phyloP scores from a whole-genome alignment of 148 eudicot genomes.

The Cornus controversa region DNA sequence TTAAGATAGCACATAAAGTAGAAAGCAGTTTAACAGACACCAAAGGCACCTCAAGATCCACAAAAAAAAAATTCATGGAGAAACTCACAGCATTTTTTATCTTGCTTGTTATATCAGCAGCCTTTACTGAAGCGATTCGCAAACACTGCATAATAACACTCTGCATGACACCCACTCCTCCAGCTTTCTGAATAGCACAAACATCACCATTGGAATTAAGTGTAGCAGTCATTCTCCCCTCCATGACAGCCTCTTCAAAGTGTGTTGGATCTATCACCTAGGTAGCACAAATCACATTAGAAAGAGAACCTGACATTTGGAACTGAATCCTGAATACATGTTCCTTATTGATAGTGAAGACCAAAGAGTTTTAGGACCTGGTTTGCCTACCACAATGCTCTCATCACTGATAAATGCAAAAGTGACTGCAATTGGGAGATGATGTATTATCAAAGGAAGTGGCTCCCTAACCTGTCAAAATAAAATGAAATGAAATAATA shows the following conservation, averaged over 20 bases:
- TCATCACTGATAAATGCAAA: constrained; percentile 71
- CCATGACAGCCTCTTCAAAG: constrained; percentile 81
- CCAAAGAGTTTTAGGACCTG: not conserved
- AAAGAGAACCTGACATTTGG: not conserved
- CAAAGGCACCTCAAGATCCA: not conserved
- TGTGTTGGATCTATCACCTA: constrained; percentile 89
- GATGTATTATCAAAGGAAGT: constrained; percentile 74
- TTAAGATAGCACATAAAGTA: too few relatives aligned
- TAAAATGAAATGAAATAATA: not conserved
- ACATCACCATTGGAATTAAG: constrained; percentile 81
- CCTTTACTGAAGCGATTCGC: constrained; percentile 77
- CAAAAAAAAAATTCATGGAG: not conserved
- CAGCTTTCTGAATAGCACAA: constrained; percentile 93
- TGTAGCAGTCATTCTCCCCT: constrained; percentile 76
- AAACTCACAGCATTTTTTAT: constrained; percentile 71
- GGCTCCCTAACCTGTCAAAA: constrained; percentile 76
- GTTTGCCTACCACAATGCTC: constrained; percentile 59
- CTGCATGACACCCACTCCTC: constrained; percentile 70
- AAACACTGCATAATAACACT: constrained; percentile 72
- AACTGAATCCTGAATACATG: not conserved
- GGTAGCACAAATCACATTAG: constrained; percentile 16
- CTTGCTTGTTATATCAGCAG: constrained; percentile 68
- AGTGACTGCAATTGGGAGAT: constrained; percentile 89
- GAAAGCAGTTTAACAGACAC: not conserved
- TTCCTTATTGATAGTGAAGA: constrained; percentile 1